phyloP scores from a whole-genome alignment of 225 moss, liverwort and hornwort genomes.

The Sphagnum tenellum region DNA sequence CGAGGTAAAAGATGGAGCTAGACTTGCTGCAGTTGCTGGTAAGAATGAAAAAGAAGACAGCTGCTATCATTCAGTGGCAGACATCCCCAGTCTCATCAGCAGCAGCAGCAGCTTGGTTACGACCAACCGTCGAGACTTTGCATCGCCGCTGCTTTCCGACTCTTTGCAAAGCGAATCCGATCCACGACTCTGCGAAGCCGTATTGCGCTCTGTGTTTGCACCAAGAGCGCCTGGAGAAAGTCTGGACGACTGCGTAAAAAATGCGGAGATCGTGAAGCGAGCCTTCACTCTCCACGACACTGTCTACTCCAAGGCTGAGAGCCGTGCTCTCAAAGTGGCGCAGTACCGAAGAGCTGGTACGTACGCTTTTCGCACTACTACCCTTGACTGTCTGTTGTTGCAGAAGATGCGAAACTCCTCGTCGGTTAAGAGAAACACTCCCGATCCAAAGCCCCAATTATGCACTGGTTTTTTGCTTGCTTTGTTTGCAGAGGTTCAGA shows the following conservation, averaged over 20 bases:
- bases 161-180: conserved; percentile 7
- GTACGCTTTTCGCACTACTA: too few relatives aligned
- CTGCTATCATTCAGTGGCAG: conserved; percentile 9
- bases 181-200: conserved; percentile 28
- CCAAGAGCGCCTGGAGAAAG: conserved; percentile 20
- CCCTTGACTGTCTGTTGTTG: too few relatives aligned
- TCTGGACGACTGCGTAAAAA: conserved; percentile 16
- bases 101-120: conserved; percentile 11
- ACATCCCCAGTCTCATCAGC: conserved; percentile 19
- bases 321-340: conserved; percentile 34
- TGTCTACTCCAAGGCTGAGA: conserved; percentile 19
- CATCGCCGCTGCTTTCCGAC: conserved; percentile 1
- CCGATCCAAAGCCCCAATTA: too few relatives aligned
- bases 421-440: too few relatives aligned
- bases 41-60: conserved; percentile 2
- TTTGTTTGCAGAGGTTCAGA: conserved; percentile 19
- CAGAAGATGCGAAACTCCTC: too few relatives aligned
- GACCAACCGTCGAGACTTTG: conserved; percentile 5
- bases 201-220: conserved; percentile 28
- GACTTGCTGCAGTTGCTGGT: neutral
- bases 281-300: conserved; percentile 21
- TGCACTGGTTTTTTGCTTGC: too few relatives aligned
- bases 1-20: conserved; percentile 9
- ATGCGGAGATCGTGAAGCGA: conserved; percentile 16
- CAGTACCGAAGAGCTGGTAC: conserved; percentile 42